Base-by-base conservation (phyloP, 148 eudicot species). In the Mesembryanthemum crystallinum region DNA sequence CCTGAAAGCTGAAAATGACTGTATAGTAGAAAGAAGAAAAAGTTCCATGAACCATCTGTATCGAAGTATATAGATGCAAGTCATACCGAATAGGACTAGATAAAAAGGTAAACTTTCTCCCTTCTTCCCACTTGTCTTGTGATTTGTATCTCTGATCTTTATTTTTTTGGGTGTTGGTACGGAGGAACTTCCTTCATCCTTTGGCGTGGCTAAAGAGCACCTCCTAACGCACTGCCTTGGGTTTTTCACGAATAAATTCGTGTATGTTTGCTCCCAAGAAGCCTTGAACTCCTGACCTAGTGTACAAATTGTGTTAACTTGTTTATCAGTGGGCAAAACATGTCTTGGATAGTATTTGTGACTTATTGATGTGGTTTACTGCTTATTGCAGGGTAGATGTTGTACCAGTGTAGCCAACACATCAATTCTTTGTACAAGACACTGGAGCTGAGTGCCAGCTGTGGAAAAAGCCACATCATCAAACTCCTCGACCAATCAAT, bases 61-160 rank as follows among this genome's bases (percentile, higher is more conserved):
- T 37, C 23, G 18, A 43, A 54, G 62, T 79, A 67, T 49, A 60
- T 61, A 60, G 49, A 65, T 67, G 64, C 74, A 62, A 51, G 64
- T 69, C 64, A 73, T 42, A 39, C 0, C 32, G 39, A 15, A 29
- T 74, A 33, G 65, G 62, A 64, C 30, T 0, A 73, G 13, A 29
- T 13, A 21, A 45, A 51, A 64, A 29, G 83, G 83, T 76, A 76
- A 64, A 64, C 64, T 30, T 43, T 18, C 21, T 69, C 20, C 14
- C 1, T 13, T 23, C n/a, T 24, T 39, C 65, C 25, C 55, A 8
- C 35, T 5, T 47, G 47, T 59, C 4, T 67, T 58, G 10, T 42
- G 15, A 24, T 58, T n/a, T n/a, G n/a, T n/a, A n/a, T n/a, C n/a
- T n/a, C n/a, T n/a, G n/a, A n/a, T n/a, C n/a, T n/a, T n/a, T n/a